These are phyloP conservation scores for Mimosa bimucronata DNA, from an alignment of 306 rosid genomes.

Conservation along the genomic window DNA sequence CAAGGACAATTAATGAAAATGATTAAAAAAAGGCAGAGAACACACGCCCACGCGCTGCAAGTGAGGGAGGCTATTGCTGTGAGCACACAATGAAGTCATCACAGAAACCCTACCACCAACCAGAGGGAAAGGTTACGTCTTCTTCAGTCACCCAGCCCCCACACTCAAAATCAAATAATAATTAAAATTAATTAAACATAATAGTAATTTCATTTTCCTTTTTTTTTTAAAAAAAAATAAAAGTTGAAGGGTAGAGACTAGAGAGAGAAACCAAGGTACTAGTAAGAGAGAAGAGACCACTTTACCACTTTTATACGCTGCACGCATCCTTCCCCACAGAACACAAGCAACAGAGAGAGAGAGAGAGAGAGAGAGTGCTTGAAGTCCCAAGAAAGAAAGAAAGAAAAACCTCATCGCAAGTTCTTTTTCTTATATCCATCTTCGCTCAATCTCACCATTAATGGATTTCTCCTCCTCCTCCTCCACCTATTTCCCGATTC, in stretches of 20 bases:
- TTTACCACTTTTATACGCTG: slow-evolving; percentile 96
- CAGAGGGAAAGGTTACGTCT: slow-evolving; percentile 60
- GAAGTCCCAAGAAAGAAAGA: slow-evolving; percentile 23
- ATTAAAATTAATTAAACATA: not conserved
- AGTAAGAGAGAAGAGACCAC: slow-evolving; percentile 44
- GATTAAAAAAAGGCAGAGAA: not conserved
- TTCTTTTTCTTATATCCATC: not conserved
- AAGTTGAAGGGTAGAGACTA: slow-evolving; percentile 20
- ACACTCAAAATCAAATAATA: slow-evolving; percentile 39
- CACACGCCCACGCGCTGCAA: slow-evolving; percentile 10
- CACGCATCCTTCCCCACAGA: slow-evolving; percentile 83
- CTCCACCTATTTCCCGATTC: not conserved
- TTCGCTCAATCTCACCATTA: slow-evolving; percentile 34
- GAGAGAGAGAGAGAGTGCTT: slow-evolving; percentile 27
- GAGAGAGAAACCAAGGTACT: slow-evolving; percentile 18
- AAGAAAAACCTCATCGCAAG: slow-evolving; percentile 26
- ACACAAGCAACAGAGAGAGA: slow-evolving; percentile 61
- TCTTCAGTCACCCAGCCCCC: slow-evolving; percentile 47
- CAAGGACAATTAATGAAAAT: too few species aligned
- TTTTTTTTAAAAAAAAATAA: not conserved
- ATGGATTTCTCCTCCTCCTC: slow-evolving; percentile 40
- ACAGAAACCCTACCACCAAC: slow-evolving; percentile 50
- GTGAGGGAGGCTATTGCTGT: not conserved
- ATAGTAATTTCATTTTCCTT: not conserved
- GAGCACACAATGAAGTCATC: slow-evolving; percentile 7